phyloP scores from a whole-genome alignment of 345 rosid genomes.

The Arabidopsis suecica region DNA sequence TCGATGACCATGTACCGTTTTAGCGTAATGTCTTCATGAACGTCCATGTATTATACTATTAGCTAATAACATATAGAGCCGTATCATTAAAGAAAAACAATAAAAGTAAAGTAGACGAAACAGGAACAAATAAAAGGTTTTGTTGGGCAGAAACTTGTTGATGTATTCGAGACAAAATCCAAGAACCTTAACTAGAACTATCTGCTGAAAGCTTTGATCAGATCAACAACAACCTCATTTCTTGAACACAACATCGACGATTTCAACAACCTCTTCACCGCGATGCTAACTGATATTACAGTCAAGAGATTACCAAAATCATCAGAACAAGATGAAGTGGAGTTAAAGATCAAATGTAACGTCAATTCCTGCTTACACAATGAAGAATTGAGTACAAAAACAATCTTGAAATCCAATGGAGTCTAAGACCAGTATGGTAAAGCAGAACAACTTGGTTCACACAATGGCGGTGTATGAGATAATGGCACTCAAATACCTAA shows the following conservation, averaged over 20 bases:
- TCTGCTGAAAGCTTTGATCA: too few relatives aligned
- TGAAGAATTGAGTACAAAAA: not conserved
- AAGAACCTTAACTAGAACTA: too few relatives aligned
- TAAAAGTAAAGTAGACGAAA: not conserved
- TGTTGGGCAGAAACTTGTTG: not conserved
- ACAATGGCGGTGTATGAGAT: too few relatives aligned
- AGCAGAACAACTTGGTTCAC: too few relatives aligned
- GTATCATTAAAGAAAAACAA: not conserved
- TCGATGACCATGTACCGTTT: not conserved
- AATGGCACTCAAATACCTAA: not conserved
- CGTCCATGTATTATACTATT: not conserved
- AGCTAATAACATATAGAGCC: not conserved
- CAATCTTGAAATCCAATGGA: not conserved
- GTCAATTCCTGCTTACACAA: not conserved
- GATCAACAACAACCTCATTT: too few relatives aligned
- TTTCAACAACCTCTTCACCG: not conserved
- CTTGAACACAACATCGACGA: too few relatives aligned
- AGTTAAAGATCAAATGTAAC: not conserved
- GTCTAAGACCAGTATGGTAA: too few relatives aligned
- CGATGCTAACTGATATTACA: too few relatives aligned
- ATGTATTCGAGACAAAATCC: not conserved
- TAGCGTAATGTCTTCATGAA: not conserved
- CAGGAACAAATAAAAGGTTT: not conserved
- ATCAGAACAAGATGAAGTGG: not conserved
- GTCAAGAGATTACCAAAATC: not conserved